Base-by-base conservation (phyloP, 768 basidiomycete genomes). In the Xerocomus spinulosus region DNA sequence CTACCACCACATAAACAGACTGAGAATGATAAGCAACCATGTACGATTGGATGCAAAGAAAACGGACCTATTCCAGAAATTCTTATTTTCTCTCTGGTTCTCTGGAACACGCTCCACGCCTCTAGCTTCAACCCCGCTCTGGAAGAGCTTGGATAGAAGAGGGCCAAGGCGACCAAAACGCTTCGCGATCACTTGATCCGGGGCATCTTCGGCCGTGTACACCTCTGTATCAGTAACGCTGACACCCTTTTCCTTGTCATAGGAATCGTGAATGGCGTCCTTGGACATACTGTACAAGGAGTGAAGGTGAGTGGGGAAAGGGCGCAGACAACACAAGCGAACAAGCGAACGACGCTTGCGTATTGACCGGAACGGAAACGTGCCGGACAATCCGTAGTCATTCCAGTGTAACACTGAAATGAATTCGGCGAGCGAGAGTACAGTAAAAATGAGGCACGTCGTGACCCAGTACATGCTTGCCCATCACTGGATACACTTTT, bases 81-180 rank as follows among this genome's bases (percentile, higher is more conserved):
- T 71, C 48, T 73, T 74, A 1, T 51, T 61, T 44, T 73, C 70
- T 49, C 75, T 55, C 60, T 78, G 70, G 48, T 73, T 59, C 55
- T 80, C 79, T 14, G 74, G 75, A 0, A 80, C 73, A 12, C 78
- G 73, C 51, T 79, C 79, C 5, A 80, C 73, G 17, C 79, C 79
- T 59, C 75, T 64, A 4, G 76, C 77, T 58, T 80, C 79, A 17
- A 80, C 74, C 37, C 77, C 78, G 44, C 63, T 72, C 14, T 67
- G 61, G 56, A 78, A 77, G 12, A 78, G 61, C 54, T 59, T 70
- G 36, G 61, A 56, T 17, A 74, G 57, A 33, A 69, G 25, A 3
- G 64, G 67, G 1, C 63, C 65, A 28, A 66, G 46, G 28, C 37
- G 46, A 29, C 64, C 60, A 43, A 67, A 73, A 15, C 68, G 59